Evolutionary conservation across 2,329 filamentous ascomycete genomes (phyloP).

Genomic region (Talaromyces sp.): DNA sequence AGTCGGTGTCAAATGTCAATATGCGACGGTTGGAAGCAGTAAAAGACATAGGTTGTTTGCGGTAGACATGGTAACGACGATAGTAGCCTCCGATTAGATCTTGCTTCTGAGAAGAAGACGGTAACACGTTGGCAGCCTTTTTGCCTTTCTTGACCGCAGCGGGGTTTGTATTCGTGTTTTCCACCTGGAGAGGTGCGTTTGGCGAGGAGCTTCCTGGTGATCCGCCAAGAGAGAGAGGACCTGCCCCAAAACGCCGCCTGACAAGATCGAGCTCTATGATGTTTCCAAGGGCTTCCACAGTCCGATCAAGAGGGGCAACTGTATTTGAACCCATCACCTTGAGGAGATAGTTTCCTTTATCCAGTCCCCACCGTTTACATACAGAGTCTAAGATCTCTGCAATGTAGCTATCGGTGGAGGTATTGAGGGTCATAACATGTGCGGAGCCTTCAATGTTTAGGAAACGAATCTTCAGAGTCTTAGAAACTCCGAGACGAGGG

Average conservation of each 20-base stretch:
- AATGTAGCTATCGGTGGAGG: conserved; percentile 67
- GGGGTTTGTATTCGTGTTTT: conserved; percentile 30
- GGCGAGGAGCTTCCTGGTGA: conserved; percentile 65
- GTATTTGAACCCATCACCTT: conserved; percentile 66
- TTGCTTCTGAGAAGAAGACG: conserved; percentile 52
- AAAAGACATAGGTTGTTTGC: conserved; percentile 68
- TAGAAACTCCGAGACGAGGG: conserved; percentile 60
- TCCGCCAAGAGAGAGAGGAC: conserved; percentile 57
- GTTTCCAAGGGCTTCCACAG: conserved; percentile 64
- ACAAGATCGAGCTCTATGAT: conserved; percentile 64
- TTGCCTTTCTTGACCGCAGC: conserved; percentile 35
- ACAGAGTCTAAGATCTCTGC: conserved; percentile 67
- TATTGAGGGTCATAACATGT: conserved; percentile 57
- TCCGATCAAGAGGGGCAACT: conserved; percentile 65
- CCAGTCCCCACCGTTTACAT: conserved; percentile 64
- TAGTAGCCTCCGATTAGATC: conserved; percentile 55
- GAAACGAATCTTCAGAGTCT: conserved; percentile 63
- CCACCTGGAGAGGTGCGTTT: conserved; percentile 65
- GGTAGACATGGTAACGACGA: conserved; percentile 65
- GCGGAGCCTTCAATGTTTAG: conserved; percentile 61
- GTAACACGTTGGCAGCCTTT: conserved; percentile 48
- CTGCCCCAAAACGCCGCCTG: conserved; percentile 64
- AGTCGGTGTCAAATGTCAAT: conserved; percentile 66
- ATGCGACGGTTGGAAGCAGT: conserved; percentile 63
- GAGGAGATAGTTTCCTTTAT: conserved; percentile 65